These are phyloP conservation scores for Cladosporium sp. DNA, from an alignment of 2,329 filamentous ascomycete genomes.

Conservation along the genomic window DNA sequence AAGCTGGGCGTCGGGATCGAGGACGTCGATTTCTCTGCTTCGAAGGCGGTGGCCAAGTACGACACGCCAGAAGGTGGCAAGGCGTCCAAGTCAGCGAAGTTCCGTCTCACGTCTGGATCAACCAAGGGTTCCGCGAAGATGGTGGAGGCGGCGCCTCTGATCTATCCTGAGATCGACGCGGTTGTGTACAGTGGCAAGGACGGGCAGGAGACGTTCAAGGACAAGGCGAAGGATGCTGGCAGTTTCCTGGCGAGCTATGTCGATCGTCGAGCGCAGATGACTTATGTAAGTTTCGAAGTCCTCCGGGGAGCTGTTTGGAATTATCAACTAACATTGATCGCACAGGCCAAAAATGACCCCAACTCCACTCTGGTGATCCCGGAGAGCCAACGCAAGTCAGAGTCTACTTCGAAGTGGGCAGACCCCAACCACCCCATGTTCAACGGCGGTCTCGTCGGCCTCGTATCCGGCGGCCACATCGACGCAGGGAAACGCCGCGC, in stretches of 20 bases:
- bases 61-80: not conserved
- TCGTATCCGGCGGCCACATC: slow-evolving; percentile 51
- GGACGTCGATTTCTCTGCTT: slow-evolving; percentile 40
- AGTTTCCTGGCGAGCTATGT: slow-evolving; percentile 51
- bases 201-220: slow-evolving; percentile 31
- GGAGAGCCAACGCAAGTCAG: slow-evolving; percentile 41
- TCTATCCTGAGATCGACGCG: slow-evolving; percentile 49
- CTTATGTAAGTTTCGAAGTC: slow-evolving; percentile 39
- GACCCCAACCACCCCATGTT: slow-evolving; percentile 55
- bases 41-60: slow-evolving; percentile 35
- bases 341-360: slow-evolving; percentile 44
- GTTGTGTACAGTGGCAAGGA: slow-evolving; percentile 21
- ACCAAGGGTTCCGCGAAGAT: slow-evolving; percentile 45
- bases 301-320: not conserved
- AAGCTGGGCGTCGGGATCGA: slow-evolving; percentile 24
- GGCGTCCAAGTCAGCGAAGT: slow-evolving; percentile 28
- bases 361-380: slow-evolving; percentile 40
- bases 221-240: slow-evolving; percentile 32
- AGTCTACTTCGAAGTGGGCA: slow-evolving; percentile 50
- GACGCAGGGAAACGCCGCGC: slow-evolving; percentile 26
- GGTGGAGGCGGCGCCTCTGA: slow-evolving; percentile 50
- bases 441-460: slow-evolving; percentile 48
- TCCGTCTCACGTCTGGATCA: slow-evolving; percentile 41
- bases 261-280: slow-evolving; percentile 51
- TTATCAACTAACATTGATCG: slow-evolving; percentile 23